These are phyloP conservation scores for Clarireedia paspali DNA, from an alignment of 2,329 filamentous ascomycete genomes.

Conservation along the genomic window DNA sequence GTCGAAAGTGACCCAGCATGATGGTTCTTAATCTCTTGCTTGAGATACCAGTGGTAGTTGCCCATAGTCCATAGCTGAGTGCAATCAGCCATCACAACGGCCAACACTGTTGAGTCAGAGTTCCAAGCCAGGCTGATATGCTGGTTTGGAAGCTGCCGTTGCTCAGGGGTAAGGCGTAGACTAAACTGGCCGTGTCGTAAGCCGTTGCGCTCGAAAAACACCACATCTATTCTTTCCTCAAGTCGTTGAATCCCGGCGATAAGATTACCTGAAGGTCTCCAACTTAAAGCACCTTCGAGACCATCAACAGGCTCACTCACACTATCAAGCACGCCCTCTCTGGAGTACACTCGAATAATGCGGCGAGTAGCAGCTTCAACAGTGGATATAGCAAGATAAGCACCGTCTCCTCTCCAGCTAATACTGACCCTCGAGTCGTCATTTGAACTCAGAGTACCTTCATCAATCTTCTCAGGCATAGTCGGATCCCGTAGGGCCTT, in stretches of 20 bases:
- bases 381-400: conserved; percentile 80
- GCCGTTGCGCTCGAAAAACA: conserved; percentile 97
- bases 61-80: conserved; percentile 95
- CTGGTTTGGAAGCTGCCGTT: conserved; percentile 45
- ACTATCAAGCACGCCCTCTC: conserved; percentile 85
- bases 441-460: conserved; percentile 65
- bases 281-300: conserved; percentile 80
- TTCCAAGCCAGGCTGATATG: conserved; percentile 77
- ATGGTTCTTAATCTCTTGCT: conserved; percentile 65
- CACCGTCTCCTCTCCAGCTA: conserved; percentile 91
- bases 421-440: conserved; percentile 69
- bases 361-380: conserved; percentile 63
- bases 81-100: conserved; percentile 64
- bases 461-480: conserved; percentile 84
- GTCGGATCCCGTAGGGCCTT: conserved; percentile 85
- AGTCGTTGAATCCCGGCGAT: conserved; percentile 77
- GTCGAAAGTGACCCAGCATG: conserved; percentile 30
- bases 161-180: conserved; percentile 58
- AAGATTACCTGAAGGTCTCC: conserved; percentile 84
- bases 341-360: conserved; percentile 80
- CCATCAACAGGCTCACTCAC: conserved; percentile 92
- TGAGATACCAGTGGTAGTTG: conserved; percentile 97
- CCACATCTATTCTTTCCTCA: conserved; percentile 64
- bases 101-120: conserved; percentile 81
- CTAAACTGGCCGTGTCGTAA: conserved; percentile 90